These are phyloP conservation scores for Neurospora sublineolata DNA, from an alignment of 495 filamentous ascomycete genomes.

Conservation along the genomic window DNA sequence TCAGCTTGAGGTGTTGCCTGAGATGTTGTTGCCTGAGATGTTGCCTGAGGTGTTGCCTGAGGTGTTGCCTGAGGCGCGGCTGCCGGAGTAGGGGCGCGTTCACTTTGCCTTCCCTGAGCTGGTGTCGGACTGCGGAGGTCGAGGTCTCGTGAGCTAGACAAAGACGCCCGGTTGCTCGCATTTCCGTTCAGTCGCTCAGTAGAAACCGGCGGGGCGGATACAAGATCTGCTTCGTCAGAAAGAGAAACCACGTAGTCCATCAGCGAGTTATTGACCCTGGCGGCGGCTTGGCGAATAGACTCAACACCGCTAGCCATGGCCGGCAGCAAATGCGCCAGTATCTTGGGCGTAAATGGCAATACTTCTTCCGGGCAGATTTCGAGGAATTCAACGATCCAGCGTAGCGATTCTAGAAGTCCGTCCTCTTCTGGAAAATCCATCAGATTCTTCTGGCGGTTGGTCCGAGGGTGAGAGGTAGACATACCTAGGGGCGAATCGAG, in stretches of 20 bases:
- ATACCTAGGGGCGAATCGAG: slow-evolving; percentile 72
- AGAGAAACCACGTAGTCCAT: slow-evolving; percentile 86
- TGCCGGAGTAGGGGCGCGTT: slow-evolving; percentile 30
- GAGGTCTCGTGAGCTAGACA: slow-evolving; percentile 42
- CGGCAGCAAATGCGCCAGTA: slow-evolving; percentile 84
- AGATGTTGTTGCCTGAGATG: slow-evolving; percentile 8
- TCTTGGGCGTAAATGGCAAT: slow-evolving; percentile 83
- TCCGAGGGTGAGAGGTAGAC: slow-evolving; percentile 6
- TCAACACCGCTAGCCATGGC: slow-evolving; percentile 89
- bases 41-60: slow-evolving; percentile 26
- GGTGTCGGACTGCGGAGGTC: slow-evolving; percentile 46
- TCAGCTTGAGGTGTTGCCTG: slow-evolving; percentile 41
- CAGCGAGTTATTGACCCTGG: slow-evolving; percentile 76
- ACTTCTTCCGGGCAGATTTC: slow-evolving; percentile 97
- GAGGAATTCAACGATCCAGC: slow-evolving; percentile 94
- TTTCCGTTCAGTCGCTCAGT: slow-evolving; percentile 47
- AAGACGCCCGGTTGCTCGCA: slow-evolving; percentile 37
- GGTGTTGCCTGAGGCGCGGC: slow-evolving; percentile 19
- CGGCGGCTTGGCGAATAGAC: slow-evolving; percentile 76
- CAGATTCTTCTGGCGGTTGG: slow-evolving; percentile 8
- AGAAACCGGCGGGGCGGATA: slow-evolving; percentile 28
- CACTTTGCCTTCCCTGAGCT: slow-evolving; percentile 25
- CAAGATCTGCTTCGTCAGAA: slow-evolving; percentile 56
- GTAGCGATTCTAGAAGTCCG: slow-evolving; percentile 76
- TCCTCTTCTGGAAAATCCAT: slow-evolving; percentile 56